phyloP scores from a whole-genome alignment of 768 basidiomycete species.

The Trichaptum fuscoviolaceum region DNA sequence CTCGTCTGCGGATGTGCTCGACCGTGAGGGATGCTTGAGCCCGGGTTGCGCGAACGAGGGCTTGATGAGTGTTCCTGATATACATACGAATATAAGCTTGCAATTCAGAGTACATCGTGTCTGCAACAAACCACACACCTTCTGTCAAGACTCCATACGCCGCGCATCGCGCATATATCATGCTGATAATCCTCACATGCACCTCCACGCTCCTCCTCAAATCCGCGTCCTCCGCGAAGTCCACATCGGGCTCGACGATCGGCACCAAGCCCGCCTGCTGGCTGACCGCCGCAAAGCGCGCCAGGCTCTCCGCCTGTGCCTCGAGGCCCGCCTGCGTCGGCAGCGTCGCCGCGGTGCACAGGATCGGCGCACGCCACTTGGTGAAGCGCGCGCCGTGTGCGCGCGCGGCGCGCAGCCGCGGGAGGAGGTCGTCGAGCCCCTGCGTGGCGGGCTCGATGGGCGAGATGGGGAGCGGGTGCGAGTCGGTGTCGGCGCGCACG shows the following conservation, averaged over 20 bases:
- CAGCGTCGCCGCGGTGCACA: slow-evolving; percentile 36
- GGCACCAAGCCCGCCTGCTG: slow-evolving; percentile 49
- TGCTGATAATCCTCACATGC: slow-evolving; percentile 38
- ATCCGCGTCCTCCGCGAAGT: slow-evolving; percentile 43
- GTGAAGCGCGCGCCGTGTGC: slow-evolving; percentile 44
- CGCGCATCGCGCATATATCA: slow-evolving; percentile 42
- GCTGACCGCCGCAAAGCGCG: slow-evolving; percentile 44
- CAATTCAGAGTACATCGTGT: not conserved
- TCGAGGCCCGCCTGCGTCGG: slow-evolving; percentile 39
- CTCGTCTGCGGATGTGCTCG: slow-evolving; percentile 30
- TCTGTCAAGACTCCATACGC: slow-evolving; percentile 44
- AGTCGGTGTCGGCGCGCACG: slow-evolving; percentile 46
- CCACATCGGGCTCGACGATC: slow-evolving; percentile 48
- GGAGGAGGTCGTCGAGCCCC: slow-evolving; percentile 43
- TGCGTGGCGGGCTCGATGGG: slow-evolving; percentile 42
- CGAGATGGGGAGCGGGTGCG: slow-evolving; percentile 39
- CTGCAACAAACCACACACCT: slow-evolving; percentile 26
- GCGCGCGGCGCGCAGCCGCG: slow-evolving; percentile 36
- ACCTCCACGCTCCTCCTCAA: slow-evolving; percentile 40
- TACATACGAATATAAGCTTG: not conserved
- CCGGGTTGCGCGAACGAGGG: slow-evolving; percentile 49
- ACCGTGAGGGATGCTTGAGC: slow-evolving; percentile 34
- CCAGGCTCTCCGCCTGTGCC: slow-evolving; percentile 41
- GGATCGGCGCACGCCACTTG: slow-evolving; percentile 46
- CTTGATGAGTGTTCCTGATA: slow-evolving; percentile 43